phyloP scores from a whole-genome alignment of 176 grass and related monocot genomes.

The Elymus sibiricus region DNA sequence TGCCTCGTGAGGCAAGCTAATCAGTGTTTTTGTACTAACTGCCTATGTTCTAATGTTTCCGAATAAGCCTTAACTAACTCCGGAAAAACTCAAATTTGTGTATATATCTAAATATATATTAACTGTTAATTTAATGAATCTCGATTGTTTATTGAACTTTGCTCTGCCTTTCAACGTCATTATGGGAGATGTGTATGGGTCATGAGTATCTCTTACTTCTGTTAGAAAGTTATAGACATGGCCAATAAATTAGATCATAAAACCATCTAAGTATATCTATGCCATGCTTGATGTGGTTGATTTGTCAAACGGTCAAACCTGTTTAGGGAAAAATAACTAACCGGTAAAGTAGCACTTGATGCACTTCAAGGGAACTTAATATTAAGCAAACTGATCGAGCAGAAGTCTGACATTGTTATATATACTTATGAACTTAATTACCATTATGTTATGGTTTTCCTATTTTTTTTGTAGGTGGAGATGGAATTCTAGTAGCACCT shows the following conservation, averaged over 20 bases:
- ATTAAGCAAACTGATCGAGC: background rate
- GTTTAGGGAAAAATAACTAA: background rate
- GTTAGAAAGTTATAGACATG: background rate
- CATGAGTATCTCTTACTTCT: background rate
- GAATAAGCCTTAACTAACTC: background rate
- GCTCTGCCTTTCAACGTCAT: background rate
- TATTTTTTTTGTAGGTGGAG: slow-evolving; percentile 7
- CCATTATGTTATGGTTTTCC: background rate
- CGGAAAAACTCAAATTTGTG: background rate
- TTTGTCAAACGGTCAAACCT: background rate
- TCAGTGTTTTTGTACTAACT: background rate
- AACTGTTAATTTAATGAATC: background rate
- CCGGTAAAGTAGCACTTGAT: background rate
- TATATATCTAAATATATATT: background rate
- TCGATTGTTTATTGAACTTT: background rate
- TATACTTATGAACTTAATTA: background rate
- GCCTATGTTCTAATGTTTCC: background rate
- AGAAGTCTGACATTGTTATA: background rate
- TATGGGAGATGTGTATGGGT: background rate
- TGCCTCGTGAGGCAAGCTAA: background rate
- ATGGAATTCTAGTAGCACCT: background rate
- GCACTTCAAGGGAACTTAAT: background rate
- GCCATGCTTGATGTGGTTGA: background rate
- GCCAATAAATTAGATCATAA: background rate
- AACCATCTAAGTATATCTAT: background rate